Evolutionary conservation across 441 rosid species (phyloP), one percentile per base, ranked within the genome.

Genomic region (Gossypium davidsonii): DNA sequence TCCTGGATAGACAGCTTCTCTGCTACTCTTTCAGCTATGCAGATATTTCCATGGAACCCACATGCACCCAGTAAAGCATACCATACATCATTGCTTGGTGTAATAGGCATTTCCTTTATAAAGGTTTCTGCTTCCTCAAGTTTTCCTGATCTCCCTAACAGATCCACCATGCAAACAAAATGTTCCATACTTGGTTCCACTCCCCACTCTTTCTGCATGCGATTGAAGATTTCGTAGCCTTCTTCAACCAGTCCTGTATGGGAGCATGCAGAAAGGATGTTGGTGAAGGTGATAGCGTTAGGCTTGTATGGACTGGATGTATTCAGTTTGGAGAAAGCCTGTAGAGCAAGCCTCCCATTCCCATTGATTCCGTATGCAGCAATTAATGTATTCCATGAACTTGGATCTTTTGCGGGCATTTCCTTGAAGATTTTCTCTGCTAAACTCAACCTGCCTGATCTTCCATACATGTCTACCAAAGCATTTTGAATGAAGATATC

Each of bases 381-480:
- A 17, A 74, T 78, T 42, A 78, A 12, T 55, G 72, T 56, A 39
- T 78, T 74, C 74, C 66, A 78, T 0, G 81, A 78, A 37, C 77
- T 56, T 9, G 58, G 37, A 31, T 70, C 73, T 51, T 65, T 74
- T 1, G 3, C 2, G 14, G 31, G 69, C 68, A 78, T 78, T 7
- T 57, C 79, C 53, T 72, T 25, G 15, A 81, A 83, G 3, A 75
- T 52, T 9, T 28, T 18, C 67, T 72, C 26, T 2, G 82, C 82
- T 21, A 73, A 62, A 42, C 52, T 76, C 46, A 69, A 15, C 34
- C 74, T 59, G 2, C 84, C 81, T 0, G 73, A 60, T 69, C 71
- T 74, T 59, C 84, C 86, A 48, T 83, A 80, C 79, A 80, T 67
- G 59, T 83, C 78, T 11, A 80, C 74, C 57, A 76, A 71, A 53